phyloP scores from a whole-genome alignment of 2,329 filamentous ascomycete genomes.

The Pseudogymnoascus sp. region DNA sequence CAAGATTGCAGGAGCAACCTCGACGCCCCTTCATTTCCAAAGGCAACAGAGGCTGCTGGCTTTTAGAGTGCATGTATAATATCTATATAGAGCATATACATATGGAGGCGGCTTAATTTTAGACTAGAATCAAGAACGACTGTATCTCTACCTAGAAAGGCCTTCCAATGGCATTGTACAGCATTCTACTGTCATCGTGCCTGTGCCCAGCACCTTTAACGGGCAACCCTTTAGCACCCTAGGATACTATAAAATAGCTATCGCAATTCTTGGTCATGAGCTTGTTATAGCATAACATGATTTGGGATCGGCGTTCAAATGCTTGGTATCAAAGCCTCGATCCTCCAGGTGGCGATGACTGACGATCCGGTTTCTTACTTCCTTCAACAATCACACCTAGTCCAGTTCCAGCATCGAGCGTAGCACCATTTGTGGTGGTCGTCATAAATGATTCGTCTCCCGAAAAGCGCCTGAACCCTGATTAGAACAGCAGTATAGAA shows the following conservation, averaged over 20 bases:
- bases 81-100: not conserved
- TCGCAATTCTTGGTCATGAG: not conserved
- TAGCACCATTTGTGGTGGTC: slow-evolving; percentile 14
- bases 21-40: slow-evolving; percentile 30
- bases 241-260: not conserved
- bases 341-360: not conserved
- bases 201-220: not conserved
- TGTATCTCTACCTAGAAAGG: not conserved
- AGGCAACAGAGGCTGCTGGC: slow-evolving; percentile 25
- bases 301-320: not conserved
- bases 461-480: slow-evolving; percentile 38
- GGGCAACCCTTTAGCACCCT: not conserved
- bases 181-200: not conserved
- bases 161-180: not conserved
- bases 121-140: not conserved
- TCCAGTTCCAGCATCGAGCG: slow-evolving; percentile 26
- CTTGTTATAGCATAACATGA: not conserved
- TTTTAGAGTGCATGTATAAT: slow-evolving; percentile 18
- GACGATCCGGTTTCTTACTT: slow-evolving; percentile 14
- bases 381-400: slow-evolving; percentile 30
- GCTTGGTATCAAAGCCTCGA: slow-evolving; percentile 13
- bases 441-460: slow-evolving; percentile 48
- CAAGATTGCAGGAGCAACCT: slow-evolving; percentile 50
- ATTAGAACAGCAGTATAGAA: slow-evolving; percentile 8
- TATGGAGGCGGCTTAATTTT: not conserved